Percentiles rank a stretch among this genome's conserved stretches.
phyloP scores from a whole-genome alignment of 768 basidiomycete species.

The Boletus reticulatus region DNA sequence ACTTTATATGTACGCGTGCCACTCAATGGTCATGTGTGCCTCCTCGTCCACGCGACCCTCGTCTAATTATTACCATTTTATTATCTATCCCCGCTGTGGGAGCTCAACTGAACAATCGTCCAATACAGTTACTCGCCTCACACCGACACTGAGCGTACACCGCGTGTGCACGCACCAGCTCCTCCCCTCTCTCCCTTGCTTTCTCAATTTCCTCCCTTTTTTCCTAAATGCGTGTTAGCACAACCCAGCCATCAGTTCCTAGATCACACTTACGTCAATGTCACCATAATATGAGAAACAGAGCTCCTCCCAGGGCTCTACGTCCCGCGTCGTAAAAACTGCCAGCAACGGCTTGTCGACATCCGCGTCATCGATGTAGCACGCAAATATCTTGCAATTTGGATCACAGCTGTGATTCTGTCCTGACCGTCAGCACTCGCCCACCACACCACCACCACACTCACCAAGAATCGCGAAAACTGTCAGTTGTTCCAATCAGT shows the following conservation, averaged over 20 bases:
- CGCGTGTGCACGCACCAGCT: slow-evolving; percentile 33
- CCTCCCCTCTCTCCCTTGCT: background rate
- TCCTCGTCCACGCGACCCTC: too few relatives aligned
- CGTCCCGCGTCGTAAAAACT: slow-evolving; percentile 64
- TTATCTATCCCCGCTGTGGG: background rate
- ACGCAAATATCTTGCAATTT: slow-evolving; percentile 69
- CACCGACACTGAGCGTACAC: slow-evolving; percentile 51
- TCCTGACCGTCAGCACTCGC: background rate
- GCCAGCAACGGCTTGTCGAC: slow-evolving; percentile 65
- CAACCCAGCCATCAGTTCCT: background rate
- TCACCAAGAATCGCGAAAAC: slow-evolving; percentile 90
- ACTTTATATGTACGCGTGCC: too few relatives aligned
- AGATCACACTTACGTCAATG: slow-evolving; percentile 34
- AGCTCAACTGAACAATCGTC: slow-evolving; percentile 30
- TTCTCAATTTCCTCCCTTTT: slow-evolving; percentile 21
- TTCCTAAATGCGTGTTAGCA: slow-evolving; percentile 11
- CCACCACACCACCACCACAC: slow-evolving; percentile 18
- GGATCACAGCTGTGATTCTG: slow-evolving; percentile 94
- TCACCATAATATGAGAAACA: slow-evolving; percentile 74
- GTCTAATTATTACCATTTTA: too few relatives aligned
- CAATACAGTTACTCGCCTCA: slow-evolving; percentile 51
- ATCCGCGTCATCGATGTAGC: slow-evolving; percentile 77
- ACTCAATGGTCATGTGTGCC: too few relatives aligned
- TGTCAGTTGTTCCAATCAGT: slow-evolving; percentile 29
- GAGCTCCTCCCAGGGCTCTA: slow-evolving; percentile 66